phyloP scores from a whole-genome alignment of 2,329 filamentous ascomycete genomes.

The Chaetothyriales sp. region DNA sequence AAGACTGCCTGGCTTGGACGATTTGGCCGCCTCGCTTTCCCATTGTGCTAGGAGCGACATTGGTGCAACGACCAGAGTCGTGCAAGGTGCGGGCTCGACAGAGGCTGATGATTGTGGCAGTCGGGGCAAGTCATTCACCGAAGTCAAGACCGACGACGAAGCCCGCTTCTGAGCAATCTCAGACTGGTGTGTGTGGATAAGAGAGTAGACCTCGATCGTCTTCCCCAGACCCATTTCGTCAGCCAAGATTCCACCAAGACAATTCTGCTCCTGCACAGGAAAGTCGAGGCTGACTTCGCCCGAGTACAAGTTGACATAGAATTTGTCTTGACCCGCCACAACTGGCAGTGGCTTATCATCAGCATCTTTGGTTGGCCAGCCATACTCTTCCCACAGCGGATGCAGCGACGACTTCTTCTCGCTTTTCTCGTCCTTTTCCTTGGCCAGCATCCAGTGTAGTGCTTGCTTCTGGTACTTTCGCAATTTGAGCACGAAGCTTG shows the following conservation, averaged over 20 bases:
- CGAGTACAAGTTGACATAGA: conserved; percentile 95
- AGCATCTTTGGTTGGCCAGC: conserved; percentile 75
- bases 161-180: conserved; percentile 27
- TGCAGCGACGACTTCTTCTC: conserved; percentile 76
- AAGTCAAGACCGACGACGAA: conserved; percentile 28
- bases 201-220: conserved; percentile 94
- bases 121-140: conserved; percentile 49
- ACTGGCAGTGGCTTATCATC: conserved; percentile 62
- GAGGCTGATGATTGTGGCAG: conserved; percentile 44
- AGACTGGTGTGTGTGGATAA: conserved; percentile 72
- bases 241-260: conserved; percentile 79
- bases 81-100: conserved; percentile 62
- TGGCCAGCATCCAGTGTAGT: conserved; percentile 88
- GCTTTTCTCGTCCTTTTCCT: conserved; percentile 67
- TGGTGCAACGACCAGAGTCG: conserved; percentile 87
- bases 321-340: conserved; percentile 54
- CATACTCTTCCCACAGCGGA: conserved; percentile 91
- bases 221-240: conserved; percentile 97
- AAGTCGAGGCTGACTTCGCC: conserved; percentile 87
- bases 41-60: conserved; percentile 96
- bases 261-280: conserved; percentile 86
- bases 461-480: conserved; percentile 93
- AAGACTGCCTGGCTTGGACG: conserved; percentile 69
- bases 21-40: conserved; percentile 88
- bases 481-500: conserved; percentile 68